Conservation (phyloP, 108 stramenopile species). For the Seminavis robusta region DNA sequence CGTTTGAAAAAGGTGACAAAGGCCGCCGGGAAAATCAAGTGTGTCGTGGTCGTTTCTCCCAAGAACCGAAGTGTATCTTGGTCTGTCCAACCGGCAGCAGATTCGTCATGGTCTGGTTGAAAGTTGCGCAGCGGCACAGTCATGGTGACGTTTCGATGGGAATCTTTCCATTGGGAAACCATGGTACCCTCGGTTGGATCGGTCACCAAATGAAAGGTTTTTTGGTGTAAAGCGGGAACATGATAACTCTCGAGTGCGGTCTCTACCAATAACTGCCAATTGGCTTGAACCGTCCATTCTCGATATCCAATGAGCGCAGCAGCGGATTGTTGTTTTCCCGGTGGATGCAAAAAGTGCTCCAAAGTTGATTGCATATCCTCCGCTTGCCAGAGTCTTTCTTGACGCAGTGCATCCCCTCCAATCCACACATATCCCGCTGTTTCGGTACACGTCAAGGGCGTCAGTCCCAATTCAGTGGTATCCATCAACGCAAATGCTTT, state of each 20-base stretch:
- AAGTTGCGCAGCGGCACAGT: neutral
- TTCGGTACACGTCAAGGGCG: constrained; percentile 1
- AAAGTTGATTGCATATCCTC: neutral
- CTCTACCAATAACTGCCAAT: constrained; percentile 18
- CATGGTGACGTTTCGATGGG: constrained; percentile 4
- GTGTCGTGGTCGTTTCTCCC: constrained; percentile 8
- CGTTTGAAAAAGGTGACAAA: constrained; percentile 10
- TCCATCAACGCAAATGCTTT: constrained; percentile 11
- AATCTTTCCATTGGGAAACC: too few relatives aligned
- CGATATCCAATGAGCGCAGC: constrained; percentile 6
- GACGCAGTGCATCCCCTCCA: neutral
- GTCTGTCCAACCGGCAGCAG: neutral
- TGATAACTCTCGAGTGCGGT: constrained; percentile 11
- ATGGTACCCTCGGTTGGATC: too few relatives aligned
- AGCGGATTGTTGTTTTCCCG: neutral
- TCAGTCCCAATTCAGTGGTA: neutral
- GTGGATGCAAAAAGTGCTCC: neutral
- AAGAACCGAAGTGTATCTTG: constrained; percentile 4
- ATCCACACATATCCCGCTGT: constrained; percentile 1
- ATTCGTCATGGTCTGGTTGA: neutral
- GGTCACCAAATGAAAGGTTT: constrained; percentile 11
- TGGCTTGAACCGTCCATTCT: constrained; percentile 9
- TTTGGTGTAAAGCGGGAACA: constrained; percentile 4
- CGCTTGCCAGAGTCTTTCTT: neutral
- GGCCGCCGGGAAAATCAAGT: constrained; percentile 3